Evolutionary conservation across 345 rosid species (phyloP).

Genomic region (Jatropha curcas): DNA sequence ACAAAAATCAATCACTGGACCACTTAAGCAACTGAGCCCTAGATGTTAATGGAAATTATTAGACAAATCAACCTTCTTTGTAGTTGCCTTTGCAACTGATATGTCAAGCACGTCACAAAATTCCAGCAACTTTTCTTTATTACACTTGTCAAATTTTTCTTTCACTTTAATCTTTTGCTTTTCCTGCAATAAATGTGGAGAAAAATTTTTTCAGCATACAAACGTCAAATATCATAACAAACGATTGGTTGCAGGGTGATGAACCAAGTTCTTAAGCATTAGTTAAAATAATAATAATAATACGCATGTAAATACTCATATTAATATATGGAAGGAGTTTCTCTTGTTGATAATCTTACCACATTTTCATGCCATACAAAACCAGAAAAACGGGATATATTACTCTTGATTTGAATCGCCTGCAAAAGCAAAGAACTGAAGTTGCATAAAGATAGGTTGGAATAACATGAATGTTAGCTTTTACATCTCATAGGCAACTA

Average conservation of each 20-base stretch:
- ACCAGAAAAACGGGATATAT: slow-evolving; percentile 87
- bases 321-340: background rate
- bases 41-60: background rate
- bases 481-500: background rate
- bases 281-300: too few relatives aligned
- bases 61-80: slow-evolving; percentile 64
- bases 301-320: background rate
- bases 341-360: slow-evolving; percentile 40
- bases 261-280: slow-evolving; percentile 6
- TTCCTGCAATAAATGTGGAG: slow-evolving; percentile 52
- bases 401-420: slow-evolving; percentile 81
- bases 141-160: slow-evolving; percentile 83
- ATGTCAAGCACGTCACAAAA: slow-evolving; percentile 85
- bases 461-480: background rate
- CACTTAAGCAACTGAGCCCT: background rate
- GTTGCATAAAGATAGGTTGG: slow-evolving; percentile 20
- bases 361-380: slow-evolving; percentile 87
- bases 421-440: slow-evolving; percentile 45
- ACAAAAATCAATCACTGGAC: background rate
- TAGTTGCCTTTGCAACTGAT: slow-evolving; percentile 53
- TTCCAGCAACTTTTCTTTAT: slow-evolving; percentile 78
- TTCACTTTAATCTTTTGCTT: slow-evolving; percentile 69
- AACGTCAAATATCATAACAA: slow-evolving; percentile 8
- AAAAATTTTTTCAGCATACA: background rate
- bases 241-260: background rate